Evolutionary conservation across 2,329 filamentous ascomycete genomes (phyloP), one percentile per base, ranked within the genome.

Genomic region (Trichophyton benhamiae): DNA sequence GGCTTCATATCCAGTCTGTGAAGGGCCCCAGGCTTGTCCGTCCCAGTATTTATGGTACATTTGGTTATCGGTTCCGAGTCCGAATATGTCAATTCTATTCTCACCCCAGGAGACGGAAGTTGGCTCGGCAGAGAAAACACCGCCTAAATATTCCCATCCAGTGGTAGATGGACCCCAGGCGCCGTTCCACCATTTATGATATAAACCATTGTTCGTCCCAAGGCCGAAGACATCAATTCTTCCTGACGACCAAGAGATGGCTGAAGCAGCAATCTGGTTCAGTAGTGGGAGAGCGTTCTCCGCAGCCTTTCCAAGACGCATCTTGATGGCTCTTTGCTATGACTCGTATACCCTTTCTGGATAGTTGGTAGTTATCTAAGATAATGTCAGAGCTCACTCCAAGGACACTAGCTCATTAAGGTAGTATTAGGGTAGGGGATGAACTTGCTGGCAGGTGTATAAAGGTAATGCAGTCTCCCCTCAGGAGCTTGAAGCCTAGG

Each of bases 61-160:
- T 61, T 68, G 63, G 46, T 68, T 64, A 41, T 72, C 68, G 6
- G 61, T 63, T 5, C 68, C 68, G 9, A 69, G 64, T 3, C 68
- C 71, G 53, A 71, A 72, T 9, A 72, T 61, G 33, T 70, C 67
- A 33, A 70, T 65, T 48, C 69, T 65, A 53, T 70, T 66, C 7
- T 58, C 27, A 0, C 64, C 70, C 66, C 67, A 69, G 0, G 67
- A 67, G 44, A 70, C 71, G 5, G 68, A 59, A 27, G 63, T 63
- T 36, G 70, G 67, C 58, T 68, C 63, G 49, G 66, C 62, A 61
- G 66, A 64, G 33, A 71, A 60, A 44, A 65, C 62, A 2, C 70
- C 71, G 55, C 70, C 71, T 52, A 73, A 67, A 38, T 64, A 61
- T 63, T 70, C 68, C 69, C 70, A 71, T n/a, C 46, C 64, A n/a